A percentile compares a stretch with the other conserved stretches of the same genome.
These are phyloP conservation scores for Chrysoporthe austroafricana DNA, from an alignment of 2,329 filamentous ascomycete species.

Conservation along the genomic window DNA sequence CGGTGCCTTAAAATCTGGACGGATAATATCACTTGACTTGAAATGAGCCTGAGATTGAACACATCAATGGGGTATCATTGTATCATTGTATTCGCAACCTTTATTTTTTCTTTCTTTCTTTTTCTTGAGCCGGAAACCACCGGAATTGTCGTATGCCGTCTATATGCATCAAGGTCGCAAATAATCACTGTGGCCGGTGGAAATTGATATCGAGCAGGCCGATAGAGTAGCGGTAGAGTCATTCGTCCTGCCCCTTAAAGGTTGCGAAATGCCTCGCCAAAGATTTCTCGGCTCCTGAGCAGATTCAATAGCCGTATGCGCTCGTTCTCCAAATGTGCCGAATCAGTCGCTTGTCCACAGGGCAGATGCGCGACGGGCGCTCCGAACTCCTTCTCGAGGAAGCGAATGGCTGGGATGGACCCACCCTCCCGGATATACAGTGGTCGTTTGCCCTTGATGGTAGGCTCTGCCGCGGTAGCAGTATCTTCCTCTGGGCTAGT, in stretches of 20 bases:
- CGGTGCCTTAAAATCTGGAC: neutral
- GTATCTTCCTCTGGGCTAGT: neutral
- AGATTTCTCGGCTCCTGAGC: conserved; percentile 89
- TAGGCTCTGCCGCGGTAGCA: neutral
- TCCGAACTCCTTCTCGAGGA: conserved; percentile 90
- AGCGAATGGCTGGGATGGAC: conserved; percentile 91
- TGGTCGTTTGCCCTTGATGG: conserved; percentile 60
- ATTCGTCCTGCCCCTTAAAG: conserved; percentile 44
- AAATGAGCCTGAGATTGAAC: neutral
- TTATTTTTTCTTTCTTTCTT: neutral
- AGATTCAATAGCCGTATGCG: conserved; percentile 85
- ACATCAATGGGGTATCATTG: neutral
- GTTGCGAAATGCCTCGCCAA: conserved; percentile 79
- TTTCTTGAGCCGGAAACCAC: neutral
- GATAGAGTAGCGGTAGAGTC: neutral
- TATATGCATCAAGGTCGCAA: neutral
- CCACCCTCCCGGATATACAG: conserved; percentile 96
- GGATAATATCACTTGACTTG: neutral
- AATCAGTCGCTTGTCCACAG: conserved; percentile 92
- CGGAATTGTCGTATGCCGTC: neutral
- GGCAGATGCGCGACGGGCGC: conserved; percentile 92
- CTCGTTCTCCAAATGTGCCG: conserved; percentile 94
- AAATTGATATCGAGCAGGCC: neutral
- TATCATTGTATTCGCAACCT: neutral
- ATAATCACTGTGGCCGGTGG: neutral